Evolutionary conservation across 2,329 filamentous ascomycete genomes (phyloP), one percentile per base, ranked within the genome.

Genomic region (Aspergillus awamori): DNA sequence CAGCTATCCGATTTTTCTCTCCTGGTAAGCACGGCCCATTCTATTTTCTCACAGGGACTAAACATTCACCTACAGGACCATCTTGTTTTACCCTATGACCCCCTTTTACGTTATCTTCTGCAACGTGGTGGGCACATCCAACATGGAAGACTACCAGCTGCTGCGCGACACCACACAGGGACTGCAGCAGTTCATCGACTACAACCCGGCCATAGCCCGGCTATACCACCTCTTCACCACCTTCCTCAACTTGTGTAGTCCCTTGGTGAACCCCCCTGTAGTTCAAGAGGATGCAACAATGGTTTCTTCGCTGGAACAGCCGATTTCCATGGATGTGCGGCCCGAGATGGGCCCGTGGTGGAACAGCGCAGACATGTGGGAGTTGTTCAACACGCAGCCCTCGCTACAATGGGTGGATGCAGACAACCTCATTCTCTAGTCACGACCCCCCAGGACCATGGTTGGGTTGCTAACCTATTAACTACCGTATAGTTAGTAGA

Each of bases 371-470:
- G 30, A 39, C 6, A 53, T 53, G 51, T 53, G 51, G 51, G 26
- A 39, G 13, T 20, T 53, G 17, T 53, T 24, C 39, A 33, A 17
- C 4, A 53, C 28, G 4, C 51, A 53, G 51, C 51, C 51, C 5
- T 53, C 51, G 33, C 30, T 53, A 20, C 30, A 53, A 39, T 53
- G 51, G 51, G 51, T 53, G 51, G 17, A 53, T 11, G 17, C 17
- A 20, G 17, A 20, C 17, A 20, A 20, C 17, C 17, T 20, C 17
- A 20, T 20, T 20, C 17, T 20, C 17, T 20, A 20, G 17, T 20
- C 17, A 20, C 17, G 17, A 20, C 1, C 17, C 17, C 17, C 17
- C 17, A 20, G 17, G 17, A 20, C 17, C 17, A 20, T 20, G 17
- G 17, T 20, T 20, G 17, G 17, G 17, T 2, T 20, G 17, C 17